Evolutionary conservation across 768 basidiomycete genomes (phyloP).

Genomic region (Mycena filopes): DNA sequence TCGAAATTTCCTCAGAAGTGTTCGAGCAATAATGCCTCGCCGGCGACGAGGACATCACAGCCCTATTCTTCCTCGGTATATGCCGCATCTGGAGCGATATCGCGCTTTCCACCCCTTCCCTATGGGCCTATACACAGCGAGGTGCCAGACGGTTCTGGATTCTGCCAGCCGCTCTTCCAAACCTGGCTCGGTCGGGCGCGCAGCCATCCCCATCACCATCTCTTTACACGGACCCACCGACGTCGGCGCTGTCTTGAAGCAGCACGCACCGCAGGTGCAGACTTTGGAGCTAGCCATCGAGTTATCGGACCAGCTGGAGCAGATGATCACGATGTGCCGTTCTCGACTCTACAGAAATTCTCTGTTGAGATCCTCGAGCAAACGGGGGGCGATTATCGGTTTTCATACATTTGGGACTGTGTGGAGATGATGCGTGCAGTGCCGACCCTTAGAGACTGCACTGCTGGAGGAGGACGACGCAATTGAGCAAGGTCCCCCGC

Average conservation of each 20-base stretch:
- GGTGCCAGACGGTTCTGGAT: not conserved
- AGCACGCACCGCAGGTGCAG: constrained; percentile 1
- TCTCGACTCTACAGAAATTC: not conserved
- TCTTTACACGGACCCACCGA: no score
- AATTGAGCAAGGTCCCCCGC: no score
- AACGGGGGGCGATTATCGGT: not conserved
- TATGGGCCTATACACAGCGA: constrained; percentile 1
- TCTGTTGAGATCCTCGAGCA: no score
- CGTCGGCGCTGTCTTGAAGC: not conserved
- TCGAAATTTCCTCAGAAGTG: constrained; percentile 7
- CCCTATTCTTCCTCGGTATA: not conserved
- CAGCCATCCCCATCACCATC: no score
- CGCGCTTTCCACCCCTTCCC: not conserved
- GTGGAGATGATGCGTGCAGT: not conserved
- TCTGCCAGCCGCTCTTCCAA: not conserved
- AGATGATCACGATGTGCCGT: not conserved
- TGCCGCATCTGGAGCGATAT: constrained; percentile 9
- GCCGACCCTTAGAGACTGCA: no score
- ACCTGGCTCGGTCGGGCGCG: no score
- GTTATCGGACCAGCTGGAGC: not conserved
- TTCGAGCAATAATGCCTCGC: not conserved
- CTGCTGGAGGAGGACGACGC: no score
- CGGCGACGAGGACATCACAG: not conserved
- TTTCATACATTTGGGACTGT: not conserved
- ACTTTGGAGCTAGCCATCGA: not conserved